These are phyloP conservation scores for Xylaria sp. DNA, from an alignment of 495 filamentous ascomycete species.

Conservation along the genomic window DNA sequence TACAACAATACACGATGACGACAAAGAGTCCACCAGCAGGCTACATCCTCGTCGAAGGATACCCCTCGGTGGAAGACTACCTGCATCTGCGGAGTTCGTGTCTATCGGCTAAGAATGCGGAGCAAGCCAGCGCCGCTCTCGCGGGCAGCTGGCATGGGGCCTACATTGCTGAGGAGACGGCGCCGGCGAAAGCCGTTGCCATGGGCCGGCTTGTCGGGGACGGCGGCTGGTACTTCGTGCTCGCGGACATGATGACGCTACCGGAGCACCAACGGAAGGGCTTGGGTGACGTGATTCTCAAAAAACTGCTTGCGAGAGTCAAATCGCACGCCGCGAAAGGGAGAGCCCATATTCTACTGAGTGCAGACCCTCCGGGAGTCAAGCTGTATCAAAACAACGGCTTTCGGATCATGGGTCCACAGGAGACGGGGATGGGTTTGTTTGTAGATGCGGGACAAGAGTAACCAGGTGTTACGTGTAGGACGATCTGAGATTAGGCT, in stretches of 20 bases:
- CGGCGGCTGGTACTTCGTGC: slow-evolving; percentile 60
- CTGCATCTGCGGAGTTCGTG: slow-evolving; percentile 45
- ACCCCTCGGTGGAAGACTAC: slow-evolving; percentile 47
- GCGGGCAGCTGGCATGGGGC: slow-evolving; percentile 52
- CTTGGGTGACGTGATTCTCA: slow-evolving; percentile 56
- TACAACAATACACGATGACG: slow-evolving; percentile 8
- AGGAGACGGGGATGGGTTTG: slow-evolving; percentile 1
- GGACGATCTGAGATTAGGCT: background rate
- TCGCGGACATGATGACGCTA: slow-evolving; percentile 60
- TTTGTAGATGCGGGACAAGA: background rate
- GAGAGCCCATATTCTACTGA: slow-evolving; percentile 51
- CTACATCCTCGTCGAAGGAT: slow-evolving; percentile 46
- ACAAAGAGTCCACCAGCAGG: slow-evolving; percentile 36
- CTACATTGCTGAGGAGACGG: slow-evolving; percentile 43
- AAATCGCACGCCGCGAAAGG: slow-evolving; percentile 48
- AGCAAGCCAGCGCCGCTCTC: slow-evolving; percentile 44
- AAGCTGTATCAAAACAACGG: slow-evolving; percentile 56
- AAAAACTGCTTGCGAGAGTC: slow-evolving; percentile 49
- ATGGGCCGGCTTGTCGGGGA: slow-evolving; percentile 63
- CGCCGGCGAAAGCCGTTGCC: slow-evolving; percentile 43
- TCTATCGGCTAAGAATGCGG: slow-evolving; percentile 47
- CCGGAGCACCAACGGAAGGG: slow-evolving; percentile 58
- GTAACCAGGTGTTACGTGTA: background rate
- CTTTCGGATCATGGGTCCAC: slow-evolving; percentile 46
- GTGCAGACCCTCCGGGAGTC: slow-evolving; percentile 55